Evolutionary conservation across 1,139 yeast genomes (phyloP).

Genomic region (Saccharomyces hybrid): DNA sequence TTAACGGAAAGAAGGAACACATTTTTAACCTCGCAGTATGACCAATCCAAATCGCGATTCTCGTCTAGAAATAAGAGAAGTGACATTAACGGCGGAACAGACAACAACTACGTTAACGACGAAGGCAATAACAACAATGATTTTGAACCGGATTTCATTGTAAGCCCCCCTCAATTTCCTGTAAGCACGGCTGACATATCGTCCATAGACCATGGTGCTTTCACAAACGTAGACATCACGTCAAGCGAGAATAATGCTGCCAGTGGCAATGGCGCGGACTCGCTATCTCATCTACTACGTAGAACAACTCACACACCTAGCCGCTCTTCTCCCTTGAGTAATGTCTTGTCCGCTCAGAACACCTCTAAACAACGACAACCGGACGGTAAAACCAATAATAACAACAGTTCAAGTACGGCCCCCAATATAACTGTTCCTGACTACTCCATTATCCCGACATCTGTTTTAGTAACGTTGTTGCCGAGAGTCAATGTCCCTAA

Average conservation of each 20-base stretch:
- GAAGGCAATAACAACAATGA: neutral
- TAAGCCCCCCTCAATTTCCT: neutral
- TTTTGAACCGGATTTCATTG: neutral
- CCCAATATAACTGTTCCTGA: conserved; percentile 27
- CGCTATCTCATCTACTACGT: neutral
- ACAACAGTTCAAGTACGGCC: conserved; percentile 3
- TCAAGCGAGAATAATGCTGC: conserved; percentile 6
- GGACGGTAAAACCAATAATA: neutral
- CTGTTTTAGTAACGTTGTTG: conserved; percentile 31
- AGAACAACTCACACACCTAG: conserved; percentile 11
- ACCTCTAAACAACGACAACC: conserved; percentile 4
- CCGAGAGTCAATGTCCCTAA: conserved; percentile 66
- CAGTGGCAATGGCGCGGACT: neutral
- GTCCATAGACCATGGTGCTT: conserved; percentile 23
- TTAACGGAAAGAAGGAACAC: conserved; percentile 28
- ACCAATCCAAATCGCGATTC: conserved; percentile 27
- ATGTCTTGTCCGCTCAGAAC: conserved; percentile 7
- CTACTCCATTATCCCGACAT: conserved; percentile 28
- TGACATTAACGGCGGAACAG: conserved; percentile 2
- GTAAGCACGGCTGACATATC: neutral
- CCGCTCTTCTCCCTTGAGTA: conserved; percentile 21
- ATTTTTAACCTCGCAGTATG: conserved; percentile 29
- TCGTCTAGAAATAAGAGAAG: conserved; percentile 17
- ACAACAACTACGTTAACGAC: neutral
- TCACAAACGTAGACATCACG: conserved; percentile 22